Percentiles rank a stretch among this genome's conserved stretches.
Evolutionary conservation across 2,329 filamentous ascomycete genomes (phyloP).

Genomic region (Ascochyta lentis): DNA sequence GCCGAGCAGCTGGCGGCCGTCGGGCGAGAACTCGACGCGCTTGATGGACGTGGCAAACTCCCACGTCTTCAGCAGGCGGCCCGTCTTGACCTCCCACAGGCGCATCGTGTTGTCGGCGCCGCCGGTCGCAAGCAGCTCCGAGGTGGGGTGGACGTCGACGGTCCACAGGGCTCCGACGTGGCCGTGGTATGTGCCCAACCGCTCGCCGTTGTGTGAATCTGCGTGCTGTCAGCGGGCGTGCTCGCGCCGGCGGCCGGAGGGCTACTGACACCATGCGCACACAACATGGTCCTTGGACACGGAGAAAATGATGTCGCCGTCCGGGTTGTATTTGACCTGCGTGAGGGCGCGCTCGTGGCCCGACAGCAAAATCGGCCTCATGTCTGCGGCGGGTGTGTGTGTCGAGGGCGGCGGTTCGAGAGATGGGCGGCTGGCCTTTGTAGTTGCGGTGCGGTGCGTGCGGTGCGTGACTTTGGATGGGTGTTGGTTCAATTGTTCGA

Average conservation of each 20-base stretch:
- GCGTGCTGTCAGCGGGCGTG: conserved; percentile 29
- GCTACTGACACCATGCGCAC: conserved; percentile 78
- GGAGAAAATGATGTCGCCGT: conserved; percentile 97
- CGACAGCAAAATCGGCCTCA: conserved; percentile 95
- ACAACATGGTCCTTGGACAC: conserved; percentile 96
- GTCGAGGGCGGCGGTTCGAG: conserved; percentile 22
- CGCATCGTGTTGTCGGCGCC: conserved; percentile 98
- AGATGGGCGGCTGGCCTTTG: conserved; percentile 25
- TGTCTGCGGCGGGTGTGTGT: conserved; percentile 50
- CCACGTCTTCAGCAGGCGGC: conserved; percentile 94
- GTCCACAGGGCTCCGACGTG: conserved; percentile 99
- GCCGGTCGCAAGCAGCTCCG: conserved; percentile 89
- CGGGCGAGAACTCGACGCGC: conserved; percentile 95
- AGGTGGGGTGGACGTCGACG: conserved; percentile 92
- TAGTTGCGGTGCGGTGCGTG: conserved; percentile 31
- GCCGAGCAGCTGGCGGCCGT: conserved; percentile 86
- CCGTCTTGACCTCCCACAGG: conserved; percentile 94
- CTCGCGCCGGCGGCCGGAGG: background rate
- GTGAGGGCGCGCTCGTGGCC: conserved; percentile 97
- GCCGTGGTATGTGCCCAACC: conserved; percentile 90
- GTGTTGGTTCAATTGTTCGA: conserved; percentile 17
- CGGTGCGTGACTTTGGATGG: conserved; percentile 31
- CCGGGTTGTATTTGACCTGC: conserved; percentile 83
- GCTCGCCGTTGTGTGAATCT: conserved; percentile 92
- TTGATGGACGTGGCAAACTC: conserved; percentile 97